phyloP scores from a whole-genome alignment of 169 alveolate species.

The Blepharisma undulans region DNA sequence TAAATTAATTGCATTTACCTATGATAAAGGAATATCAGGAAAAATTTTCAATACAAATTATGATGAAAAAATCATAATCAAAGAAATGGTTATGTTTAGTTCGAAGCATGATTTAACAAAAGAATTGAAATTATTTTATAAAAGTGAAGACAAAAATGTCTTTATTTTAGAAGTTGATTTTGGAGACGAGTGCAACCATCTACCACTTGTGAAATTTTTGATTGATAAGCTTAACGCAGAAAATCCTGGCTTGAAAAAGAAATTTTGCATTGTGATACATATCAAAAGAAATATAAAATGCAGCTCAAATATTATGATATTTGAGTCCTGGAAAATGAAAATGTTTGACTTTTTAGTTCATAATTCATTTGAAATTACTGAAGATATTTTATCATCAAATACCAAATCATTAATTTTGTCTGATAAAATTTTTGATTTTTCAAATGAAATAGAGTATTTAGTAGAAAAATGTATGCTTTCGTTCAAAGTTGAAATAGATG shows the following conservation, averaged over 20 bases:
- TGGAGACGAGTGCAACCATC: neutral
- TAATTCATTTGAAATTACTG: neutral
- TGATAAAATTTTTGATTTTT: neutral
- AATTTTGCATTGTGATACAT: neutral
- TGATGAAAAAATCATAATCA: neutral
- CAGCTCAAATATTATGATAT: neutral
- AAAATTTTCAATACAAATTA: neutral
- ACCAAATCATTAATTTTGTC: neutral
- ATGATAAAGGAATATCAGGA: neutral
- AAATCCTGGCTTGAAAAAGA: neutral
- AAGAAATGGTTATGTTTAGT: neutral
- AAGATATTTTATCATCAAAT: neutral
- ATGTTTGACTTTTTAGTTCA: neutral
- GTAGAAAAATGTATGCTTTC: neutral
- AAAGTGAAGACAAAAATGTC: neutral
- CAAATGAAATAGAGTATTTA: neutral
- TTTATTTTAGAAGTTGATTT: neutral
- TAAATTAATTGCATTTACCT: constrained; percentile 19
- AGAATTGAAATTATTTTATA: neutral
- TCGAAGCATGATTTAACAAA: neutral
- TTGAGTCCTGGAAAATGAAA: neutral
- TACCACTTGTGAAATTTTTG: neutral
- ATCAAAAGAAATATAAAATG: neutral
- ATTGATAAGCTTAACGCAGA: neutral
- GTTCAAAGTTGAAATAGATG: neutral